Conservation (phyloP, 2,329 filamentous ascomycete genomes). For the Xylariales sp. region DNA sequence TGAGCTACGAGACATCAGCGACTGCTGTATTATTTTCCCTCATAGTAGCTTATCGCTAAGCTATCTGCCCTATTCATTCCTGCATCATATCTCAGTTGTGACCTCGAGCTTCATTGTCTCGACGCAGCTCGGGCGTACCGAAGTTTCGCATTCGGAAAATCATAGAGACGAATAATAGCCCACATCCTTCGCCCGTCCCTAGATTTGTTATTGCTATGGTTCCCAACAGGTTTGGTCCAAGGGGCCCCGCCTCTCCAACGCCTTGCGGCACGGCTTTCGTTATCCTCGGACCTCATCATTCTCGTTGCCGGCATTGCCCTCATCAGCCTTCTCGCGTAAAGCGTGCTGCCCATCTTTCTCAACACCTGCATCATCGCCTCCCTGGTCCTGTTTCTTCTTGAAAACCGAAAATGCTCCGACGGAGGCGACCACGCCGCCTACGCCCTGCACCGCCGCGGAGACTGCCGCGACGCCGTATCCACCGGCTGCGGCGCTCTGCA, state of each 20-base stretch:
- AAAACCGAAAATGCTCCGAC: not conserved
- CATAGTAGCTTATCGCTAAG: too few species aligned
- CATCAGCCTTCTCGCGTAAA: not conserved
- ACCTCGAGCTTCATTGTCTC: too few species aligned
- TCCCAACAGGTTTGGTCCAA: too few species aligned
- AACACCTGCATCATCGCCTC: not conserved
- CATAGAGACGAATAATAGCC: too few species aligned
- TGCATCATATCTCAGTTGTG: too few species aligned
- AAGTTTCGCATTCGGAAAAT: too few species aligned
- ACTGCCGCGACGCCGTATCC: slow-evolving; percentile 44
- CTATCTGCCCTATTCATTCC: too few species aligned
- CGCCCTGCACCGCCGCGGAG: slow-evolving; percentile 31
- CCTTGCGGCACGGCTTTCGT: not conserved
- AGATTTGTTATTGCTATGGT: too few species aligned
- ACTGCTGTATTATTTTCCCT: too few species aligned
- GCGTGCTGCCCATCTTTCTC: not conserved
- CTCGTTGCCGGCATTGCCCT: not conserved
- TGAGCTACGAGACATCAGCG: too few species aligned
- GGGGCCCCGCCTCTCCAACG: not conserved
- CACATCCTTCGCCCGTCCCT: too few species aligned
- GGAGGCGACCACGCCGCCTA: slow-evolving; percentile 21
- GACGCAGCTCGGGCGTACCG: too few species aligned
- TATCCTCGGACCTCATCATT: not conserved
- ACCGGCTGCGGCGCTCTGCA: slow-evolving; percentile 44
- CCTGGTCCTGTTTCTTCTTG: not conserved